Conservation (phyloP, 148 eudicot genomes). For the Nepenthes mirabilis region DNA sequence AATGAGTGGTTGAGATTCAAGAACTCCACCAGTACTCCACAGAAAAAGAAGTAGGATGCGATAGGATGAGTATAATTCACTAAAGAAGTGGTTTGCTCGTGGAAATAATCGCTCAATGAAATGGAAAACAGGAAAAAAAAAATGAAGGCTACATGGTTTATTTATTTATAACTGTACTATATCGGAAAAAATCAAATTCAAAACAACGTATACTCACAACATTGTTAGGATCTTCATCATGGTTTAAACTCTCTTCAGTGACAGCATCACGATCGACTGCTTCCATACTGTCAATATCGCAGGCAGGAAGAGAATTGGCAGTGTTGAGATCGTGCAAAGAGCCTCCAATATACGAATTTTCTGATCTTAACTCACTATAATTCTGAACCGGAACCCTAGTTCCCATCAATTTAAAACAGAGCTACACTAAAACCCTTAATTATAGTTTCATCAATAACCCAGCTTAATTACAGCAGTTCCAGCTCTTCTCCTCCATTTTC, state of each 20-base stretch:
- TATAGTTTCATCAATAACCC: no score
- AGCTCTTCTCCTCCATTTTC: background rate
- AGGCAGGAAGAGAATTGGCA: slow-evolving; percentile 24
- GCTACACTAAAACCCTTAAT: background rate
- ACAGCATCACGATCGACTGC: slow-evolving; percentile 32
- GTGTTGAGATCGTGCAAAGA: slow-evolving; percentile 37
- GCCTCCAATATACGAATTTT: slow-evolving; percentile 39
- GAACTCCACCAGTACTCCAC: no score
- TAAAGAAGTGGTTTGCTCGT: no score
- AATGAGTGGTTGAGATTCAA: no score
- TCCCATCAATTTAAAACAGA: slow-evolving; percentile 18
- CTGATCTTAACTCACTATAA: slow-evolving; percentile 34
- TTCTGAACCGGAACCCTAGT: slow-evolving; percentile 55
- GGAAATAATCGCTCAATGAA: no score
- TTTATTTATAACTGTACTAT: no score
- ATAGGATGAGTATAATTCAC: no score
- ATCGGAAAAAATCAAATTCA: background rate
- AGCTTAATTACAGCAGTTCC: no score
- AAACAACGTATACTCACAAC: slow-evolving; percentile 29
- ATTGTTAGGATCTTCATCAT: slow-evolving; percentile 44
- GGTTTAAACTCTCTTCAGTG: slow-evolving; percentile 36
- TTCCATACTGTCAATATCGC: slow-evolving; percentile 21
- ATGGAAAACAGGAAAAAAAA: no score
- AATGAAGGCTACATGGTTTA: no score
- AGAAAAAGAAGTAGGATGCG: no score